A percentile compares a stretch with the other conserved stretches of the same genome.
Conservation (phyloP, 805 yeast species). For the Kodamaea kakaduensis region DNA sequence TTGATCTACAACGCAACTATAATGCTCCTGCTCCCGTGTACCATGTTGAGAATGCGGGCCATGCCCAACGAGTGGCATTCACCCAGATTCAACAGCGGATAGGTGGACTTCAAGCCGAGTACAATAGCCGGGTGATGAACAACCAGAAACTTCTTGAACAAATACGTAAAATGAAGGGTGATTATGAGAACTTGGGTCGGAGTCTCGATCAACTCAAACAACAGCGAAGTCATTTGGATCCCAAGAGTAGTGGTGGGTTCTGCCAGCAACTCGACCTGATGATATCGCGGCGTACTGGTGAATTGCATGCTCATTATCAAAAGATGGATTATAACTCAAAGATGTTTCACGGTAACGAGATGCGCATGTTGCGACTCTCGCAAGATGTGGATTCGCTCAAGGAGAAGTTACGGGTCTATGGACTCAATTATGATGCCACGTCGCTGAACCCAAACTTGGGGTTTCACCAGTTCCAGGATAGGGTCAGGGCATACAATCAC, state of each 20-base stretch:
- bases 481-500: too few relatives aligned
- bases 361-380: slow-evolving; percentile 1
- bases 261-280: neutral
- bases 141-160: slow-evolving; percentile 2
- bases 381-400: neutral
- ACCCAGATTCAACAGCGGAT: slow-evolving; percentile 2
- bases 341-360: neutral
- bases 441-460: slow-evolving; percentile 1
- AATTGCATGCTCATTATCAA: slow-evolving; percentile 1
- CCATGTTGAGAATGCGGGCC: slow-evolving; percentile 5
- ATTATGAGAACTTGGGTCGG: neutral
- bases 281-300: slow-evolving; percentile 1
- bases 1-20: slow-evolving; percentile 6
- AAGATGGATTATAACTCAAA: slow-evolving; percentile 1
- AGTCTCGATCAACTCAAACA: neutral
- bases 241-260: neutral
- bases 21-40: slow-evolving; percentile 11
- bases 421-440: slow-evolving; percentile 1
- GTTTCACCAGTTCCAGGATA: slow-evolving; percentile 1
- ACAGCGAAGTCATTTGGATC: slow-evolving; percentile 1
- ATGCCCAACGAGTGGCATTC: neutral
- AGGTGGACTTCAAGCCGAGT: neutral
- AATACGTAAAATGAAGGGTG: slow-evolving; percentile 1
- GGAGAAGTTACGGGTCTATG: neutral
- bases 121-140: neutral